Evolutionary conservation across 257 asterid species (phyloP), one percentile per base, ranked within the genome.

Genomic region (Petrea volubilis): DNA sequence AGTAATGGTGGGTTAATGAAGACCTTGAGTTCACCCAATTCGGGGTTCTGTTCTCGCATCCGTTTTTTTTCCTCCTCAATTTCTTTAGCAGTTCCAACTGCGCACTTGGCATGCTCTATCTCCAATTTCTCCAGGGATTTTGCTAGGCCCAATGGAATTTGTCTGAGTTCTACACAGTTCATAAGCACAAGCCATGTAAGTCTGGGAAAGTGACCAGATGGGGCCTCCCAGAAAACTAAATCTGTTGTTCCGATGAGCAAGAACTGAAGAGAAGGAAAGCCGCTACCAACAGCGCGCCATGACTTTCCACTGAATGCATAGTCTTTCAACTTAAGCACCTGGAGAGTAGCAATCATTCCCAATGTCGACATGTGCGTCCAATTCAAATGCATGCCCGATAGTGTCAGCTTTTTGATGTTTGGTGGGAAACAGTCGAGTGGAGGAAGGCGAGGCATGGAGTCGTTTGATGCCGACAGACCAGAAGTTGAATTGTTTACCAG

Each of bases 321-420:
- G 8, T 85, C 75, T 56, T 84, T 82, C 68, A 84, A 25, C 55
- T 77, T 84, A 18, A 85, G 82, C 29, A 78, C 81, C 77, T 76
- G 53, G 0, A 82, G 85, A 1, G 31, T 40, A 0, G 3, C 57
- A 15, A 85, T 61, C 23, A 1, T 40, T 44, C 71, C 82, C 36
- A 85, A 9, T 18, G 25, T 67, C 1, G 69, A 33, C 85, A 82
- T 72, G 1, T 70, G 38, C 14, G 11, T 10, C 90, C 90, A 85
- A 0, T 71, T 60, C 50, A 85, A 55, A 43, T 6, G 2, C 0
- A 87, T 77, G 0, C 15, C 71, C 2, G 68, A 41, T 28, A 82
- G 25, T 0, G 79, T 73, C 13, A 85, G 68, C 43, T 28, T 75
- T 43, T 6, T 82, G 7, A 85, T 77, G 0, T 34, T 70, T 29